phyloP scores from a whole-genome alignment of 257 asterid species.

The Orobanche coerulescens region DNA sequence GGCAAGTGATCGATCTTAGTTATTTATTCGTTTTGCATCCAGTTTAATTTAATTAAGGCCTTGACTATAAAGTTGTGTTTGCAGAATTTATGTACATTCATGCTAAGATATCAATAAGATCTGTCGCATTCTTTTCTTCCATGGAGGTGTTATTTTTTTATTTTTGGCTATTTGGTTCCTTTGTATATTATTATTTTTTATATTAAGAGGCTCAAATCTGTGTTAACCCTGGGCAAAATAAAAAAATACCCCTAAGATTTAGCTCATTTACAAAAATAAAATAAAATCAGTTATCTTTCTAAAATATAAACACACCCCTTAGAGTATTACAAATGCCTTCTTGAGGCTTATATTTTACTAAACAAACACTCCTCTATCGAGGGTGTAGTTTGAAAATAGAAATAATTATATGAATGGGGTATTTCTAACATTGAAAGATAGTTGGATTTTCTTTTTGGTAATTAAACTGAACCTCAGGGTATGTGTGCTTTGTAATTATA shows the following conservation, averaged over 20 bases:
- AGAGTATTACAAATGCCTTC: not conserved
- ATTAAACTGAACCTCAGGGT: not conserved
- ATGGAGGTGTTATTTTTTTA: conserved; percentile 1
- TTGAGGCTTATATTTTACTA: not conserved
- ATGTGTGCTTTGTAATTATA: not conserved
- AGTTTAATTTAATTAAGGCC: not conserved
- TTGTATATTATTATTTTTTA: conserved; percentile 11
- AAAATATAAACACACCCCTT: not conserved
- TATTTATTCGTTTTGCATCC: not conserved
- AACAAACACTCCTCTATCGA: not conserved
- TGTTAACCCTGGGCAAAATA: not conserved
- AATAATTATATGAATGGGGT: not conserved
- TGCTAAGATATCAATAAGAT: conserved; percentile 6
- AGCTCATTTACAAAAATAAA: too few relatives aligned
- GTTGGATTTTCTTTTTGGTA: not conserved
- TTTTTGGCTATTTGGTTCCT: not conserved
- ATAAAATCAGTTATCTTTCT: too few relatives aligned
- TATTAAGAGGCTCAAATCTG: conserved; percentile 5
- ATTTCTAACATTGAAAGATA: not conserved
- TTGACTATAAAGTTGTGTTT: not conserved
- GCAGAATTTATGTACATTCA: not conserved
- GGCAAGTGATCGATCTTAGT: conserved; percentile 37
- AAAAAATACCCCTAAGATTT: not conserved
- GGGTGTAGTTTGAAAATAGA: not conserved
- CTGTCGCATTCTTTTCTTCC: not conserved